Conservation (phyloP, 371 early-diverging fungal genomes). For the Mucor mucedo region DNA sequence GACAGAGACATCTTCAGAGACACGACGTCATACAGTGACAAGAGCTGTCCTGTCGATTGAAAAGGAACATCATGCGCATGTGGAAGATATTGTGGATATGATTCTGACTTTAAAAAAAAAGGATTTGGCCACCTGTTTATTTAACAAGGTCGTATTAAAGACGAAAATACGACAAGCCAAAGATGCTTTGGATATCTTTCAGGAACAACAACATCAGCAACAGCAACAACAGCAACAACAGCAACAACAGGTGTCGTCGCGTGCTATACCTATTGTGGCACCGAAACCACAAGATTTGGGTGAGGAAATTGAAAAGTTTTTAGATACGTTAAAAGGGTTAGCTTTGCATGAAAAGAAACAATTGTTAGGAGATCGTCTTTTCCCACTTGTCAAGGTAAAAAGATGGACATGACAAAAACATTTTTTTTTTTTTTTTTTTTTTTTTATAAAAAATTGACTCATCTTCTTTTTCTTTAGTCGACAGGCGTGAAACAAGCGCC, state of each 20-base stretch:
- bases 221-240: no score
- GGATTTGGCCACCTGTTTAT: constrained; percentile 53
- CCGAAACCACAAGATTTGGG: constrained; percentile 17
- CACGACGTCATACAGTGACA: constrained; percentile 25
- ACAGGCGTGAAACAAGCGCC: constrained; percentile 47
- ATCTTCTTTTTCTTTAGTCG: constrained; percentile 28
- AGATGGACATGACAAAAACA: constrained; percentile 4
- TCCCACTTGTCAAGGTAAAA: constrained; percentile 47
- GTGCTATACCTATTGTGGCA: constrained; percentile 32
- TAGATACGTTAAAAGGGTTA: constrained; percentile 32
- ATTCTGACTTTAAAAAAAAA: constrained; percentile 51
- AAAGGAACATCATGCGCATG: constrained; percentile 15
- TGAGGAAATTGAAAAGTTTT: constrained; percentile 36
- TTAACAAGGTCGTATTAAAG: constrained; percentile 48
- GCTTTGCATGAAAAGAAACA: constrained; percentile 43
- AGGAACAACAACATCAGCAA: constrained; percentile 32
- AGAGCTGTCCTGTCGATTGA: constrained; percentile 19
- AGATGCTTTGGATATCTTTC: constrained; percentile 46
- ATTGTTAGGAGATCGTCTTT: constrained; percentile 44
- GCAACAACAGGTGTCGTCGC: constrained; percentile 7
- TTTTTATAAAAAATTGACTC: background rate
- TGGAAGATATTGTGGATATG: constrained; percentile 53
- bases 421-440: constrained; percentile 2
- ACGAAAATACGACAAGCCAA: constrained; percentile 46
- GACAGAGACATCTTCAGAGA: constrained; percentile 36